These are phyloP conservation scores for Boletus holoroseus DNA, from an alignment of 1,284 basidiomycete species.

Conservation along the genomic window DNA sequence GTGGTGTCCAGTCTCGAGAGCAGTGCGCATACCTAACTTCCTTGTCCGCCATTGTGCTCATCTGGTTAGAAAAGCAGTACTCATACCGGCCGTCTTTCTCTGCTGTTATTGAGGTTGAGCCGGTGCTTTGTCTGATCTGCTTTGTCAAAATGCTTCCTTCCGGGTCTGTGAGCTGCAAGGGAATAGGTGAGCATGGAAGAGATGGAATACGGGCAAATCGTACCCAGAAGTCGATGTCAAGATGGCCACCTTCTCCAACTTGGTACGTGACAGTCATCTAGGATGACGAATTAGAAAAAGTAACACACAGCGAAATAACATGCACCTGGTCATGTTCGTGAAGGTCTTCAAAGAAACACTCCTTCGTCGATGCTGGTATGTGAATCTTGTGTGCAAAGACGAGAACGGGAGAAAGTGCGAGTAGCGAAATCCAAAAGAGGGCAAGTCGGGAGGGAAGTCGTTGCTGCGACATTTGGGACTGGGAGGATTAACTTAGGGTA, in stretches of 20 bases:
- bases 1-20: neutral
- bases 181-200: neutral
- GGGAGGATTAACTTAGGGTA: neutral
- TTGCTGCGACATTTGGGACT: slow-evolving; percentile 21
- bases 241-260: slow-evolving; percentile 92
- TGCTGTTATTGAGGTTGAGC: slow-evolving; percentile 84
- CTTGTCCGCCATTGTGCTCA: slow-evolving; percentile 93
- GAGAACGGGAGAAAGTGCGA: slow-evolving; percentile 42
- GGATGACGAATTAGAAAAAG: slow-evolving; percentile 4
- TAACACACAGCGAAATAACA: neutral
- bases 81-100: slow-evolving; percentile 83
- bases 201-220: slow-evolving; percentile 13
- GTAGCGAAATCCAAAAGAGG: slow-evolving; percentile 38
- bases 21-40: slow-evolving; percentile 68
- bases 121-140: slow-evolving; percentile 84
- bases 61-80: slow-evolving; percentile 98
- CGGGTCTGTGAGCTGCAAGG: slow-evolving; percentile 72
- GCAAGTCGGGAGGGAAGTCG: slow-evolving; percentile 13
- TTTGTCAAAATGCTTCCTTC: slow-evolving; percentile 64
- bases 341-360: slow-evolving; percentile 98
- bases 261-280: slow-evolving; percentile 99
- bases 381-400: slow-evolving; percentile 64
- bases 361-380: slow-evolving; percentile 74
- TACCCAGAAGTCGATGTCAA: slow-evolving; percentile 97
- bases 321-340: slow-evolving; percentile 88